These are phyloP conservation scores for Cubamyces sp. DNA, from an alignment of 768 basidiomycete species.

Conservation along the genomic window DNA sequence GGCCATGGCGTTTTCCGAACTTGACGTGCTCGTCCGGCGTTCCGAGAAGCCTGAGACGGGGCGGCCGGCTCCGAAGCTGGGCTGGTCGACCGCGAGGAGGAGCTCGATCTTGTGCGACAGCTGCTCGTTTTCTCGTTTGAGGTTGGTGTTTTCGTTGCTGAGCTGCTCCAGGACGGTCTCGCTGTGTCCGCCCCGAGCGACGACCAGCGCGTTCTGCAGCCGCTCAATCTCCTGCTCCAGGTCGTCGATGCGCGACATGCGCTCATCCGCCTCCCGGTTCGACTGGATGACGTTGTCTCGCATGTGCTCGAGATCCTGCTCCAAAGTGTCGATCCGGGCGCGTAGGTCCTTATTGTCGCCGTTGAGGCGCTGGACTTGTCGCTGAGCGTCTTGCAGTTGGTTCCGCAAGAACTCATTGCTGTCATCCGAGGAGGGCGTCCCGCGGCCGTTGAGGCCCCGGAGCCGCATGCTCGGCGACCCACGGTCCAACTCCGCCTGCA, in stretches of 20 bases:
- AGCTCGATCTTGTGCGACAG: constrained; percentile 91
- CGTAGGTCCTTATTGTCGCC: constrained; percentile 79
- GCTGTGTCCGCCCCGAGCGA: constrained; percentile 76
- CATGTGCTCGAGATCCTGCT: constrained; percentile 73
- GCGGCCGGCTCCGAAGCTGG: constrained; percentile 61
- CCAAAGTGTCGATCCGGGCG: constrained; percentile 69
- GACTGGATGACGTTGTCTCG: constrained; percentile 71
- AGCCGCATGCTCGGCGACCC: constrained; percentile 55
- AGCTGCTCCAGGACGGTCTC: constrained; percentile 83
- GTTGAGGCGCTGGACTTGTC: constrained; percentile 71
- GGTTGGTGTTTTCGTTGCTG: constrained; percentile 75
- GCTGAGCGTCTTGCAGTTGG: constrained; percentile 78
- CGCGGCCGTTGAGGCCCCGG: constrained; percentile 70
- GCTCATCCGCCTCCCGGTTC: constrained; percentile 80
- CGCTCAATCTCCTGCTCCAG: constrained; percentile 81
- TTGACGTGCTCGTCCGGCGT: constrained; percentile 73
- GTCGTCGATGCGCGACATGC: constrained; percentile 75
- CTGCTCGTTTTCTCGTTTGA: constrained; percentile 86
- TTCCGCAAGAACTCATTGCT: constrained; percentile 60
- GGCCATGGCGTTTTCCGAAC: constrained; percentile 78
- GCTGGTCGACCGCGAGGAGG: constrained; percentile 84
- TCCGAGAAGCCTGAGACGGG: constrained; percentile 63
- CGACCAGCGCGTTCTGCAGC: constrained; percentile 69
- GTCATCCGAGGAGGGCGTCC: constrained; percentile 80
- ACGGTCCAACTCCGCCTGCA: constrained; percentile 90